Conservation (phyloP, 305 asterid species). For the Andrographis paniculata region DNA sequence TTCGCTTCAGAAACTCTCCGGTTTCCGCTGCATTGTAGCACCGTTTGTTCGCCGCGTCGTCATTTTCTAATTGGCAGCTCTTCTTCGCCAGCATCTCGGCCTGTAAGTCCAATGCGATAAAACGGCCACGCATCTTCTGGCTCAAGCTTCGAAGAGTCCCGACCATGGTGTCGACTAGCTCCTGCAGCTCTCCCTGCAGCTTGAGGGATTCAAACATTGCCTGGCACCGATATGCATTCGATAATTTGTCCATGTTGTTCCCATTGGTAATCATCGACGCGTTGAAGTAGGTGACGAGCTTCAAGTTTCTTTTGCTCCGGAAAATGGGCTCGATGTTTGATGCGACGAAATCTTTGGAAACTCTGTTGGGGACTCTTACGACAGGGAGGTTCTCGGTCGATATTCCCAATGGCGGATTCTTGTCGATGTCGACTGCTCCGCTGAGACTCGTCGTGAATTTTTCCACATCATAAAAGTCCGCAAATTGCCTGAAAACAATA, state of each 20-base stretch:
- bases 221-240: constrained; percentile 31
- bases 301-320: constrained; percentile 27
- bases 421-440: constrained; percentile 35
- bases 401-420: constrained; percentile 22
- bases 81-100: constrained; percentile 4
- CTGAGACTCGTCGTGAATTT: constrained; percentile 40
- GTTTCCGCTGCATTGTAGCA: constrained; percentile 26
- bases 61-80: background rate
- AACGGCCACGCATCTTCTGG: constrained; percentile 32
- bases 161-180: constrained; percentile 30
- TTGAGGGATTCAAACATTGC: constrained; percentile 50
- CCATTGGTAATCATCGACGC: constrained; percentile 4
- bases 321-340: constrained; percentile 44
- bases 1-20: constrained; percentile 31
- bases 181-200: constrained; percentile 8
- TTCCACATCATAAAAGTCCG: constrained; percentile 31
- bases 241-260: background rate
- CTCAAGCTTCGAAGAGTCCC: constrained; percentile 47
- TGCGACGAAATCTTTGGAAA: constrained; percentile 29
- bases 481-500: constrained; percentile 33
- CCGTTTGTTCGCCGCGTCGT: background rate
- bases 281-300: constrained; percentile 32
- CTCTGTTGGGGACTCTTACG: constrained; percentile 34
- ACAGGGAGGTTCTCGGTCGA: constrained; percentile 22
- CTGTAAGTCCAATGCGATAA: constrained; percentile 47